Conservation (phyloP, 441 rosid genomes). For the Aquilaria agallochum region DNA sequence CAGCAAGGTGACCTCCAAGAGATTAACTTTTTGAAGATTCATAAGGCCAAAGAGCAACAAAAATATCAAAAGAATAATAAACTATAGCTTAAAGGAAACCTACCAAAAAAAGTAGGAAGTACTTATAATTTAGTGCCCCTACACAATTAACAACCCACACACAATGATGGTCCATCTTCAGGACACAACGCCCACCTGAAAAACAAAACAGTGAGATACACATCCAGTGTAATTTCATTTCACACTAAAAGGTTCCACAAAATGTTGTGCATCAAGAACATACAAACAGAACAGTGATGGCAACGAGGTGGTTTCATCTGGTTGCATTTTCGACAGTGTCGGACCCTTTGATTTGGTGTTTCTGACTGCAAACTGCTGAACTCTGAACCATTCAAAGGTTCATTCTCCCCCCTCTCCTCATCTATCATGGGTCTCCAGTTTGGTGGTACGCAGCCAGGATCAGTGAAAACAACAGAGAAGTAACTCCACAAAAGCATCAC, state of each 20-base stretch:
- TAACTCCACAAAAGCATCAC: slow-evolving; percentile 88
- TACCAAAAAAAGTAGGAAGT: slow-evolving; percentile 86
- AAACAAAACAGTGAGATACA: slow-evolving; percentile 12
- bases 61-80: background rate
- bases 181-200: slow-evolving; percentile 79
- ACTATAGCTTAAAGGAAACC: slow-evolving; percentile 17
- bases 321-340: slow-evolving; percentile 78
- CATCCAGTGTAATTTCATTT: background rate
- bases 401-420: slow-evolving; percentile 73
- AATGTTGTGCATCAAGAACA: slow-evolving; percentile 22
- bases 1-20: background rate
- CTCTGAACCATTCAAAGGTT: slow-evolving; percentile 56
- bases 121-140: slow-evolving; percentile 84
- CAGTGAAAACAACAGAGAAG: slow-evolving; percentile 77
- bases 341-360: slow-evolving; percentile 43
- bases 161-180: slow-evolving; percentile 96
- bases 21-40: background rate
- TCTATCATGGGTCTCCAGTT: slow-evolving; percentile 68
- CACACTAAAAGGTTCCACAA: too few relatives aligned
- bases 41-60: background rate
- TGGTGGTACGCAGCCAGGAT: slow-evolving; percentile 83
- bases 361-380: slow-evolving; percentile 46
- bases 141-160: slow-evolving; percentile 97
- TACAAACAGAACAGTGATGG: slow-evolving; percentile 91
- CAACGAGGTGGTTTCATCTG: slow-evolving; percentile 85